These are phyloP conservation scores for Athelia sp. DNA, from an alignment of 1,284 basidiomycete species.

Conservation along the genomic window DNA sequence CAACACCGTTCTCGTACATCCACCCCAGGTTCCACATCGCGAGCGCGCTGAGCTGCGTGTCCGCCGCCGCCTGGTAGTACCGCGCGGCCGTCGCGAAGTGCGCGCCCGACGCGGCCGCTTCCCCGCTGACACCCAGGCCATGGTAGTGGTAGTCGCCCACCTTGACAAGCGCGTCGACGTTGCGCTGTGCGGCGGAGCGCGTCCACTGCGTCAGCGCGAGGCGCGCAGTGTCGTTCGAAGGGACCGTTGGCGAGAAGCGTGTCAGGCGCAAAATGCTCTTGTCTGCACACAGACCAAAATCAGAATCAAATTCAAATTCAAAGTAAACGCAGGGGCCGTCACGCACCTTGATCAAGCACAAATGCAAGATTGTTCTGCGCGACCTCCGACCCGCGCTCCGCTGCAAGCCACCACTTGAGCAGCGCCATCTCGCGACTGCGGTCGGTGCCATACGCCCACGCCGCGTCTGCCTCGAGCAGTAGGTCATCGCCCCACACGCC, in stretches of 20 bases:
- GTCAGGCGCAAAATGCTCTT: slow-evolving; percentile 68
- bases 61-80: slow-evolving; percentile 93
- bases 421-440: slow-evolving; percentile 69
- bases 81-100: slow-evolving; percentile 85
- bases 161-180: slow-evolving; percentile 94
- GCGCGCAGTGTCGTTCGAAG: slow-evolving; percentile 75
- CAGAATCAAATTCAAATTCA: background rate
- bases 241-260: slow-evolving; percentile 59
- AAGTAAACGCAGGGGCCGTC: background rate
- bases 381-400: slow-evolving; percentile 87
- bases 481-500: slow-evolving; percentile 87
- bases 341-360: slow-evolving; percentile 82
- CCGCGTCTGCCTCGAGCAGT: slow-evolving; percentile 76
- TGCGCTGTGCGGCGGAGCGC: slow-evolving; percentile 88
- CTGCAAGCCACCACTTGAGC: slow-evolving; percentile 92
- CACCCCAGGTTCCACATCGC: slow-evolving; percentile 99
- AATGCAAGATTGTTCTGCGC: slow-evolving; percentile 97
- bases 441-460: slow-evolving; percentile 72
- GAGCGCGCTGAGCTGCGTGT: slow-evolving; percentile 86
- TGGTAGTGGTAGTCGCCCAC: slow-evolving; percentile 96
- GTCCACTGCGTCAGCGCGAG: slow-evolving; percentile 92
- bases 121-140: slow-evolving; percentile 70
- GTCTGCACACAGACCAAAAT: slow-evolving; percentile 48
- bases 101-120: slow-evolving; percentile 50
- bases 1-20: slow-evolving; percentile 98